Evolutionary conservation across 352 stramenopile species (phyloP).

Genomic region (Globisporangium uncinulatum): DNA sequence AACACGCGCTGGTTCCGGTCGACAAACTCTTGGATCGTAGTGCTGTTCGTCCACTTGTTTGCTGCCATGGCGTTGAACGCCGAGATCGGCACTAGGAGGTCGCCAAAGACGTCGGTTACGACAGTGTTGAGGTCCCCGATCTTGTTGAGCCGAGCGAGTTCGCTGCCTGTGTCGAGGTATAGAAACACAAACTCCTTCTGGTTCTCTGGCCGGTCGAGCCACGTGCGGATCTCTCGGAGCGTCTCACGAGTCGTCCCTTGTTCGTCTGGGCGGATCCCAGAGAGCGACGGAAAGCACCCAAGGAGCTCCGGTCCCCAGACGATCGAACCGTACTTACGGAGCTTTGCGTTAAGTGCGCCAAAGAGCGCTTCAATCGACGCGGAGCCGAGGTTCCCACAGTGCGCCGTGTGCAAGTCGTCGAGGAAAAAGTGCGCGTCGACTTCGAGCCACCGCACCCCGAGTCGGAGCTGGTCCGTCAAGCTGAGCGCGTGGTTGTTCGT

Average conservation of each 20-base stretch:
- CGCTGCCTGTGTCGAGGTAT: constrained; percentile 54
- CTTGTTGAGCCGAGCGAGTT: constrained; percentile 40
- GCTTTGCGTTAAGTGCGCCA: constrained; percentile 19
- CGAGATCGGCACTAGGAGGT: constrained; percentile 32
- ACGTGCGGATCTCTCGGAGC: constrained; percentile 49
- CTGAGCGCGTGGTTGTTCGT: constrained; percentile 70
- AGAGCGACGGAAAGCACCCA: constrained; percentile 74
- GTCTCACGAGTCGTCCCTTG: constrained; percentile 40
- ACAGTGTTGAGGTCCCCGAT: constrained; percentile 34
- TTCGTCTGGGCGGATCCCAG: constrained; percentile 66
- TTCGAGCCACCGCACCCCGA: constrained; percentile 75
- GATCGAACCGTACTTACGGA: constrained; percentile 25
- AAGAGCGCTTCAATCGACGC: constrained; percentile 53
- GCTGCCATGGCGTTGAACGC: constrained; percentile 27
- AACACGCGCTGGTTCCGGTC: constrained; percentile 46
- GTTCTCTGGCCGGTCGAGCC: constrained; percentile 37
- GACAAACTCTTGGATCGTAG: constrained; percentile 38
- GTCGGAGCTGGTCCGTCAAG: constrained; percentile 70
- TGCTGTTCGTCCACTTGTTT: constrained; percentile 32
- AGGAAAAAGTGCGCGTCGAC: constrained; percentile 79
- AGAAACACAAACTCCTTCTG: constrained; percentile 42
- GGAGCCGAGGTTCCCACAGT: constrained; percentile 63
- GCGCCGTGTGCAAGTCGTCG: constrained; percentile 51
- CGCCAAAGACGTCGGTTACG: constrained; percentile 37
- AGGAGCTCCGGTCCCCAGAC: constrained; percentile 45